Evolutionary conservation across 2,329 filamentous ascomycete species (phyloP).

Genomic region (Sclerotinia sclerotiorum): DNA sequence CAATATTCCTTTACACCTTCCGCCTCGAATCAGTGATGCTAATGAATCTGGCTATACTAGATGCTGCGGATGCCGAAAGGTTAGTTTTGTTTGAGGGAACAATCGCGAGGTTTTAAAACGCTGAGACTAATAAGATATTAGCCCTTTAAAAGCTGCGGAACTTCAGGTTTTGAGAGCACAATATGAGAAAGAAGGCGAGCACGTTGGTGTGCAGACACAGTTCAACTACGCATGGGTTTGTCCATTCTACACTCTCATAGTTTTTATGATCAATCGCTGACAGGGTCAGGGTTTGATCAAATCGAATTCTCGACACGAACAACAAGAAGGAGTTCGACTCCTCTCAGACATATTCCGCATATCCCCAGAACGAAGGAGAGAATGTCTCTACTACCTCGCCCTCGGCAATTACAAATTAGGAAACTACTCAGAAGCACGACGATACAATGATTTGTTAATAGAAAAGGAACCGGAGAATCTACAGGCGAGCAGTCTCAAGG

Average conservation of each 20-base stretch:
- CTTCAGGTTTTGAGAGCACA: slow-evolving; percentile 89
- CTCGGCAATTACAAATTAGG: slow-evolving; percentile 98
- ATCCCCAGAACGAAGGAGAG: slow-evolving; percentile 86
- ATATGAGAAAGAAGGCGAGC: slow-evolving; percentile 96
- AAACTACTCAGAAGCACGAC: slow-evolving; percentile 91
- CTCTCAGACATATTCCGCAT: slow-evolving; percentile 96
- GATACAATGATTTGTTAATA: slow-evolving; percentile 90
- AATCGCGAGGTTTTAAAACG: background rate
- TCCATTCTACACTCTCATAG: slow-evolving; percentile 13
- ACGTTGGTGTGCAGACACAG: slow-evolving; percentile 95
- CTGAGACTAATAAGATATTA: slow-evolving; percentile 43
- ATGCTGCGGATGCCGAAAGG: slow-evolving; percentile 97
- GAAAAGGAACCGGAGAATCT: slow-evolving; percentile 90
- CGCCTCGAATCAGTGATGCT: slow-evolving; percentile 37
- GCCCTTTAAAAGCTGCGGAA: slow-evolving; percentile 86
- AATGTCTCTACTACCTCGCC: slow-evolving; percentile 97
- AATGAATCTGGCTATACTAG: slow-evolving; percentile 50
- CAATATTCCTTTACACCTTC: slow-evolving; percentile 33
- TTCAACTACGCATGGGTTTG: slow-evolving; percentile 99
- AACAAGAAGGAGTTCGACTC: slow-evolving; percentile 90
- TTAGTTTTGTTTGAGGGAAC: slow-evolving; percentile 44
- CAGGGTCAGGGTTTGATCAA: slow-evolving; percentile 84
- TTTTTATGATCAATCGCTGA: slow-evolving; percentile 1
- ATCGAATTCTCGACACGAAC: slow-evolving; percentile 77
- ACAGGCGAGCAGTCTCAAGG: slow-evolving; percentile 82